phyloP scores from a whole-genome alignment of 176 grass and related monocot species.

The Puya raimondii region DNA sequence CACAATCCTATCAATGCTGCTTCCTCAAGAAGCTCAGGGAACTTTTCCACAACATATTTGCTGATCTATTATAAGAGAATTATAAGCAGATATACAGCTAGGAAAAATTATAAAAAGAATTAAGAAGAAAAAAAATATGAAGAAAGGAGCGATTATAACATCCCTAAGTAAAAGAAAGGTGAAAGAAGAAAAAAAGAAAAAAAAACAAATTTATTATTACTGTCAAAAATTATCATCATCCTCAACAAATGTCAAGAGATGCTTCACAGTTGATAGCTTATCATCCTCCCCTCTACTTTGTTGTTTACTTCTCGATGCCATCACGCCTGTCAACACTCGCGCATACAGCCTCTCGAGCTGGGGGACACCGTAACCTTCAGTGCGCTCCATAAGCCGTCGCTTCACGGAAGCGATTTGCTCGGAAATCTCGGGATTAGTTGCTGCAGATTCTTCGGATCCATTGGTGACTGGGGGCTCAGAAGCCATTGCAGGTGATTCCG shows the following conservation, averaged over 20 bases:
- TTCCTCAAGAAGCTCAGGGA: no score
- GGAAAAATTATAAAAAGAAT: neutral
- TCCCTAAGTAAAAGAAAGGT: neutral
- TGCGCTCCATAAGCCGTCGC: conserved; percentile 52
- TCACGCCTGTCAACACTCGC: conserved; percentile 49
- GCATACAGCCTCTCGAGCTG: conserved; percentile 85
- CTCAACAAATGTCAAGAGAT: conserved; percentile 88
- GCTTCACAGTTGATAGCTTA: conserved; percentile 58
- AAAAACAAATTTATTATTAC: conserved; percentile 38
- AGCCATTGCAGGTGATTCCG: conserved; percentile 24
- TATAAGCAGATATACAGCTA: neutral
- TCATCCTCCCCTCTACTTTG: conserved; percentile 31
- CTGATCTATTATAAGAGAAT: neutral
- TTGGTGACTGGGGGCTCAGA: conserved; percentile 31
- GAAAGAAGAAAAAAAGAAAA: conserved; percentile 36
- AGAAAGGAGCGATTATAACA: conserved; percentile 7
- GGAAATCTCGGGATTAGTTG: conserved; percentile 25
- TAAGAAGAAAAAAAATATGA: conserved; percentile 4
- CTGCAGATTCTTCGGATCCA: conserved; percentile 9
- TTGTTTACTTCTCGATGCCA: conserved; percentile 43
- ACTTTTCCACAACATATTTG: neutral
- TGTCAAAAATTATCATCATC: conserved; percentile 76
- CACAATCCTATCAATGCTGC: no score
- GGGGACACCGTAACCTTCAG: conserved; percentile 50
- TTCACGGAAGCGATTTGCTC: conserved; percentile 42